Base-by-base conservation (phyloP, 805 yeast species). In the Myxozyma geophila region DNA sequence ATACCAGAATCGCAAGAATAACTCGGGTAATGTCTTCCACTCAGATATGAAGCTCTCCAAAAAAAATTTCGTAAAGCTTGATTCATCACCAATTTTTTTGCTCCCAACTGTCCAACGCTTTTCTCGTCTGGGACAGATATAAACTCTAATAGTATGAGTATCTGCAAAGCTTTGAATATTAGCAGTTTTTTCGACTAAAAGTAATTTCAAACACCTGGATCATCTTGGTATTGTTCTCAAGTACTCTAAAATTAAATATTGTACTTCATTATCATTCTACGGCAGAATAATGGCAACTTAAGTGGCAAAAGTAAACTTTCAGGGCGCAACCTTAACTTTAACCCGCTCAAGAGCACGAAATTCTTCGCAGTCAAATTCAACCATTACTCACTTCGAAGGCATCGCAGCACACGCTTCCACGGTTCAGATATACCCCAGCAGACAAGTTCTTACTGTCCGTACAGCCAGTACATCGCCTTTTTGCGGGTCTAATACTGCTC, bases 31-130 rank as follows among this genome's bases (percentile, higher is more conserved):
- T 39, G 43, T 12, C 43, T 39, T 39, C 6, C n/a, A 13, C n/a
- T 12, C n/a, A 19, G 15, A 1, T 12, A n/a, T 55, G 33, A 35
- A 6, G 17, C 8, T 35, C 47, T 35, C 36, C 12, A 33, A 37
- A 52, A 40, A 40, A 44, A 43, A n/a, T 41, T 48, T 49, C 47
- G 49, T 21, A 17, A 21, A n/a, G 28, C 19, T 19, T 8, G 55
- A 52, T 10, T 37, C 36, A 36, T 39, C 57, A 15, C 43, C 54
- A 51, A 37, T 59, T 59, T 59, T 46, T 50, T 53, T 19, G 28
- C 60, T 67, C 54, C 63, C 70, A 19, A 55, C 71, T 47, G 54
- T 60, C 49, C 50, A 56, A 12, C 52, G 28, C 28, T 63, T 46
- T 56, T 66, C 43, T 53, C 44, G 28, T 54, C 60, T 21, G 13